phyloP scores from a whole-genome alignment of 2,329 filamentous ascomycete genomes.

The Colletotrichum endophyticum region DNA sequence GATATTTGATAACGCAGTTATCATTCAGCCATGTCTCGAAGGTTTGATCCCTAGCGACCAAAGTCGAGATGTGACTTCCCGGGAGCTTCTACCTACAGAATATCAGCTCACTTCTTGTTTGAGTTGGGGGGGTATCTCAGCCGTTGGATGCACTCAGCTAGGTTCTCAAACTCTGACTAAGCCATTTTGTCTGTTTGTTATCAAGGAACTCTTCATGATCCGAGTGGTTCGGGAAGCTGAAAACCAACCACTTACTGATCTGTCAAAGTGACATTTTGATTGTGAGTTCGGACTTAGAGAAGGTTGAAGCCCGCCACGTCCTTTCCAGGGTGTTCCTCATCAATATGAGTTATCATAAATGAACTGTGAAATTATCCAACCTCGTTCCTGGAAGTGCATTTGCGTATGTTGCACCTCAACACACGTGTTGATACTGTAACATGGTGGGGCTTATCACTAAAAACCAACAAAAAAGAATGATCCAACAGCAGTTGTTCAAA shows the following conservation, averaged over 20 bases:
- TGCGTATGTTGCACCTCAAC: neutral
- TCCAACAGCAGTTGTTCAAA: neutral
- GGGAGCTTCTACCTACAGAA: neutral
- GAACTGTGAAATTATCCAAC: neutral
- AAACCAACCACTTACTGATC: neutral
- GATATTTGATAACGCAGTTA: neutral
- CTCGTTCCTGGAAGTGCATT: neutral
- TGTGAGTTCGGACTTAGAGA: rapidly evolving
- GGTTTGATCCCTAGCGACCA: neutral
- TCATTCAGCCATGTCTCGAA: neutral
- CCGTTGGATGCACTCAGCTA: neutral
- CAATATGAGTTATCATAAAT: neutral
- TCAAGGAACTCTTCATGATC: neutral
- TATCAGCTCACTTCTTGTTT: neutral
- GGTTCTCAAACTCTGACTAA: neutral
- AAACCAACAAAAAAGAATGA: neutral
- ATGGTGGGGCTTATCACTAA: neutral
- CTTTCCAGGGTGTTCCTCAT: rapidly evolving
- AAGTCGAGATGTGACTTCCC: neutral
- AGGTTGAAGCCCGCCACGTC: neutral
- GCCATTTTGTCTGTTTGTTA: neutral
- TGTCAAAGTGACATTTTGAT: neutral
- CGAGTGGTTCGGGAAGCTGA: neutral
- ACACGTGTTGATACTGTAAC: rapidly evolving
- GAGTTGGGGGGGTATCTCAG: neutral